Base-by-base conservation (phyloP, 345 rosid genomes). In the Gossypium bickii region DNA sequence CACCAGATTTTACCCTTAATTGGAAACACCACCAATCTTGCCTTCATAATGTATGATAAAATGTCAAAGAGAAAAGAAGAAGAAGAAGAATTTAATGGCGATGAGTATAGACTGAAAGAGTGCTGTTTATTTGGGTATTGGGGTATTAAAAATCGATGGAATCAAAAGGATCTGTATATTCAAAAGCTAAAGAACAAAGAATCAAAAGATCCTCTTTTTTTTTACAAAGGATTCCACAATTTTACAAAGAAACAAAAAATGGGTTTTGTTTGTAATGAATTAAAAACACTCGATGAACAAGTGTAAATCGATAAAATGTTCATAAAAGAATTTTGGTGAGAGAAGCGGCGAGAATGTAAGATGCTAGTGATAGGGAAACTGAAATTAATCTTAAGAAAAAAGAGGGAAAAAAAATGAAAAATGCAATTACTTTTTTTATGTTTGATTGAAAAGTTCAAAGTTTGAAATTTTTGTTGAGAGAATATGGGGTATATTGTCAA, bases 1-100 rank as follows among this genome's bases (percentile, higher is more conserved):
- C 97, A 90, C 97, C 97, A 94, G 60, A 79, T 86, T 82, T 88
- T 85, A 17, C 92, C 98, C 78, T 72, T 88, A 51, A 95, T 81
- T 6, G 97, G 99, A 74, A 95, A 91, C 47, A 91, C 98, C 27
- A 93, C 82, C 87, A 95, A 80, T 85, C 88, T 89, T 57, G 94
- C 97, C 79, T 88, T 87, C 99, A 93, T 94, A 77, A 66, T 69
- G 59, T 69, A 49, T 4, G 24, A 48, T 20, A 20, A 24, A 47
- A 24, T 13, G 6, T 22, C 17, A 3, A 67, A 24, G 20, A 24
- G 52, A n/a, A 52, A 15, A 67, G 16, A 24, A 55, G 2, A 34
- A 55, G 2, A 34, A 61, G 65, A 41, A 51, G 49, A 69, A 45
- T 13, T 64, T 48, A 55, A 7, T 9, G 24, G 44, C 24, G 52